phyloP scores from a whole-genome alignment of 2,329 filamentous ascomycete species.

The Xylaria sp. region DNA sequence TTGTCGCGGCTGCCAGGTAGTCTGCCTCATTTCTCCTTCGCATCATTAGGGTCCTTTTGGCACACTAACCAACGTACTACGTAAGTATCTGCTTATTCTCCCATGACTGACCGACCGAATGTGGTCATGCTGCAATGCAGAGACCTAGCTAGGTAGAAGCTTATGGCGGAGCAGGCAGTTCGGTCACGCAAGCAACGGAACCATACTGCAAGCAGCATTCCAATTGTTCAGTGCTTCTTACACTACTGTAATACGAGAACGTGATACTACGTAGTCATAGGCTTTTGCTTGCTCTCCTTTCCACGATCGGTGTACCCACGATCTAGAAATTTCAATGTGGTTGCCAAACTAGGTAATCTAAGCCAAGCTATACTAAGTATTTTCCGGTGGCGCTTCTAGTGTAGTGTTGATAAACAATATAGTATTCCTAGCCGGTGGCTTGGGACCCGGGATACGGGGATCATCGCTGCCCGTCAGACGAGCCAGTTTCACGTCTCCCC shows the following conservation, averaged over 20 bases:
- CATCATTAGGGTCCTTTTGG: conserved; percentile 7
- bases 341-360: not conserved
- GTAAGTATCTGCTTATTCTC: conserved; percentile 20
- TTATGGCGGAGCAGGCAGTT: not conserved
- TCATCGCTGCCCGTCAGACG: conserved; percentile 38
- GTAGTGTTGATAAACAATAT: not conserved
- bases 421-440: conserved; percentile 15
- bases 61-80: too few relatives aligned
- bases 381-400: conserved; percentile 14
- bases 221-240: not conserved
- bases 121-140: conserved; percentile 25
- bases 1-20: conserved; percentile 23
- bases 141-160: not conserved
- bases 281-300: not conserved
- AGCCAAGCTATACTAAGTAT: conserved; percentile 19
- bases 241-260: not conserved
- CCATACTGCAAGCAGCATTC: not conserved
- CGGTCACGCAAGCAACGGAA: conserved; percentile 14
- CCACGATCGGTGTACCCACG: conserved; percentile 2
- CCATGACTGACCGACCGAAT: conserved; percentile 18
- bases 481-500: conserved; percentile 34
- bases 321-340: conserved; percentile 9
- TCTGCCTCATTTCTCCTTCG: conserved; percentile 25
- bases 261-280: conserved; percentile 4
- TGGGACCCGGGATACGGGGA: conserved; percentile 28